Conservation (phyloP, 2,329 filamentous ascomycete species). For the Colletotrichum ledebouriae region DNA sequence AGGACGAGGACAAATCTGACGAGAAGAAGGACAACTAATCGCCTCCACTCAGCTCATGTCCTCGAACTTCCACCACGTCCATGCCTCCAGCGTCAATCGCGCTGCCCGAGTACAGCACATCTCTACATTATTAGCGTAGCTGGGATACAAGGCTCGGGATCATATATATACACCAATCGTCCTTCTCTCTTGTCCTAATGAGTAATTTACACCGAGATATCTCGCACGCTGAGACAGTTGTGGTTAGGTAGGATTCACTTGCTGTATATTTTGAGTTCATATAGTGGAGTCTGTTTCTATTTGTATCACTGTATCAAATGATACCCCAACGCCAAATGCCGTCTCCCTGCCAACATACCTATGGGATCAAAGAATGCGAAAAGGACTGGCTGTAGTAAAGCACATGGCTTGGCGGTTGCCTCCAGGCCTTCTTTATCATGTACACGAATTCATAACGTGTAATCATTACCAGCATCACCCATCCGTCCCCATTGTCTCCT, state of each 20-base stretch:
- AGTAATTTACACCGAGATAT: conserved; percentile 13
- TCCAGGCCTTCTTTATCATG: neutral
- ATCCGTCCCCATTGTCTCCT: neutral
- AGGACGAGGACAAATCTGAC: conserved; percentile 43
- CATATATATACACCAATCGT: conserved; percentile 13
- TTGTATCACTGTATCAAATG: neutral
- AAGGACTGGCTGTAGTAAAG: conserved; percentile 4
- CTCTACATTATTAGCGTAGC: no score
- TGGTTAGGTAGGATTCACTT: no score
- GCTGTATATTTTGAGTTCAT: neutral
- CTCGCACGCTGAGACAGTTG: neutral
- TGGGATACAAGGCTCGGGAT: conserved; percentile 1
- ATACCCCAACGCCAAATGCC: conserved; percentile 8
- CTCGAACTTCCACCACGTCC: no score
- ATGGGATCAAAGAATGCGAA: conserved; percentile 24
- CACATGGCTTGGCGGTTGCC: neutral
- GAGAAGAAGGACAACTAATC: conserved; percentile 8
- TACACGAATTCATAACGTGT: neutral
- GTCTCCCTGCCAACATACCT: neutral
- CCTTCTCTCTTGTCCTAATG: conserved; percentile 21
- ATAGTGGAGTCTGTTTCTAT: neutral
- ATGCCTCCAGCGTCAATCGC: no score
- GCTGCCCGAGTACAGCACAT: no score
- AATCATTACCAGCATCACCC: neutral
- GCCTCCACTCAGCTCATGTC: neutral